Conservation (phyloP, 805 yeast species). For the Komagataella pseudopastoris region DNA sequence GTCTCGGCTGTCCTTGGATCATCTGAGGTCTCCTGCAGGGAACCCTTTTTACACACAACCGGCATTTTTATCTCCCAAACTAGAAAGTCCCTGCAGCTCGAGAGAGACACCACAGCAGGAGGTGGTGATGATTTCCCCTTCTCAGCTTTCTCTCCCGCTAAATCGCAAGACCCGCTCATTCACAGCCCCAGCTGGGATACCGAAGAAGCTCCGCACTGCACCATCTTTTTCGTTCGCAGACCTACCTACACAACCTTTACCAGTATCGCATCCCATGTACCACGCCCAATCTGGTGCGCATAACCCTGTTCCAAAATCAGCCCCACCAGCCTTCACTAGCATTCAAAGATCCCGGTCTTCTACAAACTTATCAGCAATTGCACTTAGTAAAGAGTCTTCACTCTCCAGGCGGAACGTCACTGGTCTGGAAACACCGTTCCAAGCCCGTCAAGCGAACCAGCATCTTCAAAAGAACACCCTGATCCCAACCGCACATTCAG, state of each 20-base stretch:
- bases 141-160: slow-evolving; percentile 3
- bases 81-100: slow-evolving; percentile 13
- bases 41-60: slow-evolving; percentile 38
- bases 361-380: slow-evolving; percentile 40
- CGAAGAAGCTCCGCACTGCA: slow-evolving; percentile 1
- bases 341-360: slow-evolving; percentile 33
- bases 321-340: not conserved
- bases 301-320: not conserved
- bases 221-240: not conserved
- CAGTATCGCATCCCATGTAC: not conserved
- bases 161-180: slow-evolving; percentile 5
- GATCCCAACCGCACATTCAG: slow-evolving; percentile 25
- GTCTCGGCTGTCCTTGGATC: slow-evolving; percentile 25
- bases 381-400: slow-evolving; percentile 17
- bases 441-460: slow-evolving; percentile 21
- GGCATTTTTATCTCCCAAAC: slow-evolving; percentile 27
- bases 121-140: not conserved
- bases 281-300: not conserved
- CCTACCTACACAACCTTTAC: not conserved
- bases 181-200: not conserved
- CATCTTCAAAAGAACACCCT: slow-evolving; percentile 38
- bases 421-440: not conserved
- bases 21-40: slow-evolving; percentile 8
- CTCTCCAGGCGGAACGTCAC: not conserved
- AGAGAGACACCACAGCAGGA: slow-evolving; percentile 1